Evolutionary conservation across 2,329 filamentous ascomycete genomes (phyloP).

Genomic region (Colletotrichum sp.): DNA sequence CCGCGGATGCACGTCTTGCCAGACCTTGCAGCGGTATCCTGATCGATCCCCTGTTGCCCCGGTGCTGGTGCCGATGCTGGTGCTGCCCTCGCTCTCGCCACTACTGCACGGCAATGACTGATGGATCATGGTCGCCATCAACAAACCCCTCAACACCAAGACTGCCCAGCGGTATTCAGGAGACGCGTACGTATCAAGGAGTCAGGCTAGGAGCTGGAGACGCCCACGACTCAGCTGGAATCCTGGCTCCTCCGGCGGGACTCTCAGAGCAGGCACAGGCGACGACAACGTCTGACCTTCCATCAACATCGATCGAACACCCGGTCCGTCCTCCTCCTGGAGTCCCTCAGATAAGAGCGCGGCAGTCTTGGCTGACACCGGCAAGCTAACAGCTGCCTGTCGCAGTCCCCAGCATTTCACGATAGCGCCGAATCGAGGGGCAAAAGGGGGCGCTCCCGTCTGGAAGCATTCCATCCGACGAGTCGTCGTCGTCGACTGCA

Average conservation of each 20-base stretch:
- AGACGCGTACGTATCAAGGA: background rate
- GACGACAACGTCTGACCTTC: conserved; percentile 1
- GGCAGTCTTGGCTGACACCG: conserved; percentile 8
- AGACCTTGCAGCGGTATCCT: background rate
- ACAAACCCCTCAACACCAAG: background rate
- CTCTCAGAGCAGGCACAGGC: background rate
- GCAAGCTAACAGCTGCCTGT: background rate
- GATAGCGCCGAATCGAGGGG: background rate
- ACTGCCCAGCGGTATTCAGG: background rate
- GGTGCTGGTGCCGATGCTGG: background rate
- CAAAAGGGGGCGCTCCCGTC: background rate
- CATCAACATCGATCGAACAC: background rate
- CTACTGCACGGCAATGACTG: background rate
- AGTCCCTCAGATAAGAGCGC: background rate
- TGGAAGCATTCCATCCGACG: background rate
- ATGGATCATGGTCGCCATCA: background rate
- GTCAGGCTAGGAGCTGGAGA: background rate
- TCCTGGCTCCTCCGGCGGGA: background rate
- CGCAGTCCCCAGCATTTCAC: background rate
- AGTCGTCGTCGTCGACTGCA: background rate
- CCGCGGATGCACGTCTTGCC: background rate
- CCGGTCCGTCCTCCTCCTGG: background rate
- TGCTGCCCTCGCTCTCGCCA: background rate
- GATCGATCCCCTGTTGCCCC: background rate
- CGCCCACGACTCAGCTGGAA: background rate